These are phyloP conservation scores for Handroanthus guayacan DNA, from an alignment of 257 asterid species.

Conservation along the genomic window DNA sequence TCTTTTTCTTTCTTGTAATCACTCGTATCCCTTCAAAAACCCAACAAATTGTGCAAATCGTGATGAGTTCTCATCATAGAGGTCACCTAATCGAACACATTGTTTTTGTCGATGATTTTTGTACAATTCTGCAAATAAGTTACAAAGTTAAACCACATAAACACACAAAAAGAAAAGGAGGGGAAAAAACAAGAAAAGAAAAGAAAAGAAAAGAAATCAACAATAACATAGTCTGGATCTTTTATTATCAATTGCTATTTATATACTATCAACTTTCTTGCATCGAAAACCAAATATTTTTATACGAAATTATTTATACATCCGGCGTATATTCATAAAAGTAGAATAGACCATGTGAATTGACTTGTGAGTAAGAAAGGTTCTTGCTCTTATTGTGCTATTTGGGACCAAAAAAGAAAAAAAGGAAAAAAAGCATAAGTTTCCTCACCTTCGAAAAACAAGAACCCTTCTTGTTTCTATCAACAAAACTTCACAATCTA, in stretches of 20 bases:
- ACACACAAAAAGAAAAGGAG: not conserved
- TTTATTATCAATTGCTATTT: no score
- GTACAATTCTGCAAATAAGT: not conserved
- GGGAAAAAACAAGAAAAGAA: no score
- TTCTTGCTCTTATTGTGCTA: no score
- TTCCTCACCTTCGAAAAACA: not conserved
- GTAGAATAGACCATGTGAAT: no score
- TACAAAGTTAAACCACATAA: not conserved
- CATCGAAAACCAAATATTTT: no score
- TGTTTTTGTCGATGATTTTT: not conserved
- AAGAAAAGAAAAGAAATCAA: not conserved
- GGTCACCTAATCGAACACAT: not conserved
- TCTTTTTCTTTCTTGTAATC: not conserved
- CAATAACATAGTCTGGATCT: no score
- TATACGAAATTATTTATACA: no score
- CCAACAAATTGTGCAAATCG: no score
- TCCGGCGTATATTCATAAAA: no score
- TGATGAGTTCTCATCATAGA: not conserved
- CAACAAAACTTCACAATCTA: constrained; percentile 33
- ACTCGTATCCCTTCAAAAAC: not conserved
- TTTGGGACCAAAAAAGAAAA: not conserved
- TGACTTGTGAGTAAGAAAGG: no score
- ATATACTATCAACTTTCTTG: no score
- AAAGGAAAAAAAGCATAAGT: not conserved
- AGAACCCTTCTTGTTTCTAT: not conserved